Evolutionary conservation across 2,329 filamentous ascomycete species (phyloP).

Genomic region (Pezicula neosporulosa): DNA sequence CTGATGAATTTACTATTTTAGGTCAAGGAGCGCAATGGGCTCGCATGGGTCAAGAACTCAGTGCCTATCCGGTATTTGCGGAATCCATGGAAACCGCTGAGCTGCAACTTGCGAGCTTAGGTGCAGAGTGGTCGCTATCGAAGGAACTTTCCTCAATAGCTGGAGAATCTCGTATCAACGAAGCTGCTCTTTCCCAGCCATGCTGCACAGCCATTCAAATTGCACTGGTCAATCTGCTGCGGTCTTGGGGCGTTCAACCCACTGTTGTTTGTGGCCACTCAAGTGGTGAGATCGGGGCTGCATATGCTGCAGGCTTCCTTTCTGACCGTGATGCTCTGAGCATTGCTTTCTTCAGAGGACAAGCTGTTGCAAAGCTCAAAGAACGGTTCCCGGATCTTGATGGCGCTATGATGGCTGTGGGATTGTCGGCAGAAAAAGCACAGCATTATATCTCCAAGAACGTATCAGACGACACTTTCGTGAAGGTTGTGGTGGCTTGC

Average conservation of each 20-base stretch:
- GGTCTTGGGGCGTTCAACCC: constrained; percentile 35
- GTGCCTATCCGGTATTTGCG: neutral
- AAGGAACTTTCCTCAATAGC: neutral
- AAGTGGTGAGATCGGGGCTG: constrained; percentile 42
- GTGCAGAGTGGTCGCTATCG: neutral
- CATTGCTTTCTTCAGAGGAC: constrained; percentile 38
- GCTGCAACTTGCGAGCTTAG: neutral
- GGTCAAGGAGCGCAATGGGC: constrained; percentile 11
- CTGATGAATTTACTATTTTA: neutral
- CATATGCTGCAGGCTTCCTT: constrained; percentile 33
- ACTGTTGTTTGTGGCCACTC: constrained; percentile 38
- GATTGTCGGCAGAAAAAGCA: constrained; percentile 18
- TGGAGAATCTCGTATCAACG: constrained; percentile 5
- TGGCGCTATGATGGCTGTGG: constrained; percentile 52
- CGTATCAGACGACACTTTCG: neutral
- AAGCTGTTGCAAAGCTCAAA: constrained; percentile 23
- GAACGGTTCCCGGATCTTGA: constrained; percentile 3
- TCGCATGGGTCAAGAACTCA: neutral
- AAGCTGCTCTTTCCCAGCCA: constrained; percentile 26
- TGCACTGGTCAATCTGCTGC: constrained; percentile 36
- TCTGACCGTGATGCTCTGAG: constrained; percentile 28
- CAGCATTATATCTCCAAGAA: constrained; percentile 10
- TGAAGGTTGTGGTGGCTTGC: constrained; percentile 25
- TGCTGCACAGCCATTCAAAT: constrained; percentile 44
- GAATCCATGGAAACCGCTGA: neutral